A percentile compares a stretch with the other conserved stretches of the same genome.
Evolutionary conservation across 139 green algal species (phyloP).

Genomic region (Chlamydomonas sphaeroides): DNA sequence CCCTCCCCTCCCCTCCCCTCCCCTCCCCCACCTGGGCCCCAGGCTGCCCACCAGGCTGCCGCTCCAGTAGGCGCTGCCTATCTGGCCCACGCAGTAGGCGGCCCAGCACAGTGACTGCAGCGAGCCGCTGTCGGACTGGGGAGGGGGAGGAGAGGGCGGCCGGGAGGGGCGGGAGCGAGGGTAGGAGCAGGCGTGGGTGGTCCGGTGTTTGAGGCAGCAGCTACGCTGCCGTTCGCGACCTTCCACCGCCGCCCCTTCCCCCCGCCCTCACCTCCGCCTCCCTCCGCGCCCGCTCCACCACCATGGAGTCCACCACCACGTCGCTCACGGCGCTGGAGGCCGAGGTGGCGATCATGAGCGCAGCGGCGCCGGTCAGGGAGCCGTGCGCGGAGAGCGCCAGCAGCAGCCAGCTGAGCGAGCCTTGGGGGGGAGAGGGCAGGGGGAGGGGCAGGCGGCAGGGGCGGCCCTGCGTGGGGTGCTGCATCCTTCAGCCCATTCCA

Average conservation of each 20-base stretch:
- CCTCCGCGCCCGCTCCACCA: conserved; percentile 81
- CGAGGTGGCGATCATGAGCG: conserved; percentile 66
- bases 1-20: background rate
- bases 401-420: too few species aligned
- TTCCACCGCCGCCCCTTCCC: too few species aligned
- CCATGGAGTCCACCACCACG: conserved; percentile 97
- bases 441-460: too few species aligned
- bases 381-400: background rate
- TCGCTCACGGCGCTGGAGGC: conserved; percentile 86
- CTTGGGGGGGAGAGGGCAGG: conserved; percentile 34
- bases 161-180: too few species aligned
- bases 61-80: conserved; percentile 87
- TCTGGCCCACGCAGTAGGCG: conserved; percentile 77
- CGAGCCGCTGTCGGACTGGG: conserved; percentile 75
- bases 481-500: too few species aligned
- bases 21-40: background rate
- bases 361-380: conserved; percentile 59
- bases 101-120: conserved; percentile 94
- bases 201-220: too few species aligned
- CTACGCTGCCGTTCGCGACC: too few species aligned
- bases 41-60: conserved; percentile 74
- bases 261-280: conserved; percentile 45
- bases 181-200: too few species aligned
- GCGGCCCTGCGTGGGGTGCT: too few species aligned
- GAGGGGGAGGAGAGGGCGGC: background rate